Evolutionary conservation across 208 protist species (phyloP).

Genomic region (Vickermania spadyakhi): DNA sequence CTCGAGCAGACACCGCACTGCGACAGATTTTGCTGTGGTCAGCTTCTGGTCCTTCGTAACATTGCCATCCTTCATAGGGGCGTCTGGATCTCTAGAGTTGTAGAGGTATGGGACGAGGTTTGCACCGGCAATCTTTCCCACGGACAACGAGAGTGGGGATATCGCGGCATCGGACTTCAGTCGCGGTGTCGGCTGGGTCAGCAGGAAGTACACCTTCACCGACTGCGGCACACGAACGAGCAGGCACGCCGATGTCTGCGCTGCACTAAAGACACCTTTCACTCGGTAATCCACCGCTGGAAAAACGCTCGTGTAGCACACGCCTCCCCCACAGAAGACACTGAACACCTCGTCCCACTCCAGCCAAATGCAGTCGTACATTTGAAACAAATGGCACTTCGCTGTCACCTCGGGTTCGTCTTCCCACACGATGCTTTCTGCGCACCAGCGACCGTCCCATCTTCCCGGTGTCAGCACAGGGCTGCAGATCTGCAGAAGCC

Average conservation of each 20-base stretch:
- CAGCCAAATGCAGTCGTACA: conserved; percentile 54
- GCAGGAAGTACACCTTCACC: conserved; percentile 22
- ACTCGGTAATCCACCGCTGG: conserved; percentile 34
- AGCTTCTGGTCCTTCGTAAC: conserved; percentile 12
- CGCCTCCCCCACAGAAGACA: conserved; percentile 57
- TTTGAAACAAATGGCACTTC: background rate
- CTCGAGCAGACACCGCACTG: conserved; percentile 18
- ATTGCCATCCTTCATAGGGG: background rate
- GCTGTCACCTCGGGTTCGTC: background rate
- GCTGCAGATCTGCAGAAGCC: conserved; percentile 9
- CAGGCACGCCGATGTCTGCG: conserved; percentile 24
- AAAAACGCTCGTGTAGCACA: conserved; percentile 31
- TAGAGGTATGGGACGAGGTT: background rate
- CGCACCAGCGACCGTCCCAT: conserved; percentile 12
- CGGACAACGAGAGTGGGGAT: background rate
- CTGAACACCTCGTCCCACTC: conserved; percentile 50
- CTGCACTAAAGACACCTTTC: conserved; percentile 18
- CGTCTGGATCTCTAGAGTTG: background rate
- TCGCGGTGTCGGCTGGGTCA: conserved; percentile 10
- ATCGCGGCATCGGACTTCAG: background rate
- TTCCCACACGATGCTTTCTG: conserved; percentile 11
- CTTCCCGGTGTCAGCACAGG: background rate
- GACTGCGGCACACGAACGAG: conserved; percentile 21
- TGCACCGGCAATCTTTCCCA: background rate
- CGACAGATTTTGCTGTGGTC: conserved; percentile 18